Base-by-base conservation (phyloP, 2,329 filamentous ascomycete species). In the Fusarium armeniacum region DNA sequence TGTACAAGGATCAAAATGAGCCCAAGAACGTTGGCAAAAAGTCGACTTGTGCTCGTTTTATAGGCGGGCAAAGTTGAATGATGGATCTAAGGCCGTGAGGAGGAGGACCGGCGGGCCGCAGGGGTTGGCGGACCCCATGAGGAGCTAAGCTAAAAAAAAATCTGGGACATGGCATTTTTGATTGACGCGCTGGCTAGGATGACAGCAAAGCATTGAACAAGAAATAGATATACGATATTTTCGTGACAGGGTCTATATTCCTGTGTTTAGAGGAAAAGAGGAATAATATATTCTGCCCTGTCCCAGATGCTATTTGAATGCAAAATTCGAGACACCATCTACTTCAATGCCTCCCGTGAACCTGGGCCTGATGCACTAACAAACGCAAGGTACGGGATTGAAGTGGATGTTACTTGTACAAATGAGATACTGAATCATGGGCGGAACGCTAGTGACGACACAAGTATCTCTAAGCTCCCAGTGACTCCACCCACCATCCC, bases 1-100 rank as follows among this genome's bases (percentile, higher is more conserved):
- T 44, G 52, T 58, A 50, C 43, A 79, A 78, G 81, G 89, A 88
- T 81, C 82, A 83, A 75, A 90, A 89, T 75, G 85, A 92, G 89
- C 87, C 87, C 84, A 89, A 89, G 83, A 86, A 91, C 80, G 83
- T 80, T 76, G 80, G 79, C 77, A 73, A 81, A 81, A 50, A 61
- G 30, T 54, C 59, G 26, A 52, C 57, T 58, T 66, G 35, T 45
- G 78, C 74, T 76, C 72, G 75, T 72, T 75, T 75, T 74, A 69
- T 70, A 69, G 74, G 69, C 58, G 73, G 73, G 73, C 77, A 75
- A 76, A 74, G 72, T 77, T 78, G 76, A 52, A 65, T 75, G 76
- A 72, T 76, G 71, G 67, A 65, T 75, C 76, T 64, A 54, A 62
- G 58, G 58, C 65, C 65, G 62, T 41, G 68, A 69, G 63, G 70